These are phyloP conservation scores for Coniochaeta prunicola DNA, from an alignment of 2,329 filamentous ascomycete species.

Conservation along the genomic window DNA sequence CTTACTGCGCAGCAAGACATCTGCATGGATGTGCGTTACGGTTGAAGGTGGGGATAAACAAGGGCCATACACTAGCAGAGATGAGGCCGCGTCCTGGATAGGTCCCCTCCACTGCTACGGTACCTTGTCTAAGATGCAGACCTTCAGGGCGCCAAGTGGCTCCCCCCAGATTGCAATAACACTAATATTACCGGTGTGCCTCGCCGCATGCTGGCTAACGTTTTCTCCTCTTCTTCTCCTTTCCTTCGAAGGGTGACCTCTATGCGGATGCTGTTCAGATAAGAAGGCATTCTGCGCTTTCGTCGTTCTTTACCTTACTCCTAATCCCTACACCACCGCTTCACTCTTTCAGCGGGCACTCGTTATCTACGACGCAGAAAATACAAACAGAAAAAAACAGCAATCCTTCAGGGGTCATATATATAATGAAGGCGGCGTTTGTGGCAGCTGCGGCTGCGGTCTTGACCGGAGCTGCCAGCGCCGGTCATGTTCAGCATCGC, in stretches of 20 bases:
- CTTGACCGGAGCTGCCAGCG: constrained; percentile 48
- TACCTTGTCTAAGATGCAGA: constrained; percentile 6
- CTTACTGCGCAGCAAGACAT: background rate
- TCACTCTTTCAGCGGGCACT: constrained; percentile 87
- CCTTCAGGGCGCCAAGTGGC: constrained; percentile 13
- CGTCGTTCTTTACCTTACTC: constrained; percentile 40
- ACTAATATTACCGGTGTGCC: constrained; percentile 30
- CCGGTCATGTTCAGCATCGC: constrained; percentile 50
- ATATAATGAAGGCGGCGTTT: constrained; percentile 67
- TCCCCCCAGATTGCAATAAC: constrained; percentile 24
- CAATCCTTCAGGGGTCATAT: constrained; percentile 5
- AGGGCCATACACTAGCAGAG: background rate
- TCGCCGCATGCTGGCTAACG: background rate
- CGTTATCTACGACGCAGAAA: constrained; percentile 36
- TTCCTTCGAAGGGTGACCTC: constrained; percentile 30
- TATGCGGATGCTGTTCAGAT: constrained; percentile 46
- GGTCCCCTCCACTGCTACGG: background rate
- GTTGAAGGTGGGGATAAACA: background rate
- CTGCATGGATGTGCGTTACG: background rate
- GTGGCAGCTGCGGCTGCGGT: constrained; percentile 56
- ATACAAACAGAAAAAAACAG: constrained; percentile 20
- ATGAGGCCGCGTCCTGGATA: background rate
- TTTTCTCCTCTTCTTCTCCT: constrained; percentile 24
- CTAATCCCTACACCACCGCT: constrained; percentile 52
- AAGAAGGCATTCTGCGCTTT: constrained; percentile 38